Conservation (phyloP, 176 grass and related monocot genomes). For the Oryza glumipatula region DNA sequence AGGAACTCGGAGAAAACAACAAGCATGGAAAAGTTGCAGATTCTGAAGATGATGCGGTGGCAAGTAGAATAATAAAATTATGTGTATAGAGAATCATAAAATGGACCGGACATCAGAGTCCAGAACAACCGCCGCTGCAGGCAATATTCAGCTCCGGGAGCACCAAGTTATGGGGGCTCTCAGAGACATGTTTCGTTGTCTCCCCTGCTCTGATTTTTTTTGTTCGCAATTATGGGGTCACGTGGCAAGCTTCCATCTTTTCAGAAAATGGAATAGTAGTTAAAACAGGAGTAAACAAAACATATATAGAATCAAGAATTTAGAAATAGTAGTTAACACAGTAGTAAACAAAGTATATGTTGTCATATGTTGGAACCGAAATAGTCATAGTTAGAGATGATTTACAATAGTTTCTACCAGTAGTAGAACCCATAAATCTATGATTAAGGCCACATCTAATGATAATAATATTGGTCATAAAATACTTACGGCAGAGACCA, state of each 20-base stretch:
- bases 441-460: no score
- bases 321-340: neutral
- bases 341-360: no score
- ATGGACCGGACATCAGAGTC: neutral
- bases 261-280: neutral
- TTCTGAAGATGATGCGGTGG: neutral
- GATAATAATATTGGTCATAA: no score
- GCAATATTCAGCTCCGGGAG: slow-evolving; percentile 15
- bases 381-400: no score
- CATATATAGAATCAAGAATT: neutral
- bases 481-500: no score
- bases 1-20: neutral
- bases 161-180: neutral
- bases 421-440: no score
- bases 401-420: no score
- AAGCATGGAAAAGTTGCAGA: neutral
- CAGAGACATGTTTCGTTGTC: neutral
- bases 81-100: neutral
- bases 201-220: neutral
- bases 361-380: no score
- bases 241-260: neutral
- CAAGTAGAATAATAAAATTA: neutral
- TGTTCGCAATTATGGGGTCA: neutral
- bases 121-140: neutral
- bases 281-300: neutral